Evolutionary conservation across 345 rosid species (phyloP), one percentile per base, ranked within the genome.

Genomic region (Hypericum androsaemum): DNA sequence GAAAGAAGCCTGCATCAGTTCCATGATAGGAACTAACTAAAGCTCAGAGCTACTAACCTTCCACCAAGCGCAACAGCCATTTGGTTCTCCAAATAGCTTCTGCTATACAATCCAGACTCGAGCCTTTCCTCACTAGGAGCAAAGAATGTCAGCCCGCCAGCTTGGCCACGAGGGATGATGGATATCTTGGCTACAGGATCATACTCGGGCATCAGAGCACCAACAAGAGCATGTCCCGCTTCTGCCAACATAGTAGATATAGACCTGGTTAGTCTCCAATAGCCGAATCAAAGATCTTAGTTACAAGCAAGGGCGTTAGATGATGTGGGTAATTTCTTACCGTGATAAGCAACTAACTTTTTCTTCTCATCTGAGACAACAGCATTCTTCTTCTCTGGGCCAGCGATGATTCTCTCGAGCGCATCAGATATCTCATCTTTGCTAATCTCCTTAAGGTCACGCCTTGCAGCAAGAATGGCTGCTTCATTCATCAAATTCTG

Each of bases 11-110:
- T n/a, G n/a, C n/a, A n/a, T n/a, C n/a, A n/a, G n/a, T n/a, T n/a
- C n/a, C n/a, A n/a, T n/a, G n/a, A n/a, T n/a, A n/a, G n/a, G n/a
- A 4, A 22, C 32, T 22, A 22, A 4, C 32, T 22, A 22, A 1
- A 22, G 43, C 37, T 32, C 11, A 37, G 37, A 39, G 59, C 61
- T 58, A 68, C 78, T 57, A 59, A 92, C 98, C 98, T 87, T 75
- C 96, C 98, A 42, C 98, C 95, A 22, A 92, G 95, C 59, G 96
- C 98, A 59, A 92, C 96, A 37, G 96, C 94, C 98, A 87, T 78
- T 67, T 92, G 98, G 63, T 92, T 92, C 83, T 88, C 96, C 13
- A 92, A 78, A 81, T 92, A 92, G 83, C 95, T 84, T 63, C 84
- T 73, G 71, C 96, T 88, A 74, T 92, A 92, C 65, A 92, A 64